Evolutionary conservation across 2,329 filamentous ascomycete species (phyloP), one percentile per base, ranked within the genome.

Genomic region (Neoascochyta sp.): DNA sequence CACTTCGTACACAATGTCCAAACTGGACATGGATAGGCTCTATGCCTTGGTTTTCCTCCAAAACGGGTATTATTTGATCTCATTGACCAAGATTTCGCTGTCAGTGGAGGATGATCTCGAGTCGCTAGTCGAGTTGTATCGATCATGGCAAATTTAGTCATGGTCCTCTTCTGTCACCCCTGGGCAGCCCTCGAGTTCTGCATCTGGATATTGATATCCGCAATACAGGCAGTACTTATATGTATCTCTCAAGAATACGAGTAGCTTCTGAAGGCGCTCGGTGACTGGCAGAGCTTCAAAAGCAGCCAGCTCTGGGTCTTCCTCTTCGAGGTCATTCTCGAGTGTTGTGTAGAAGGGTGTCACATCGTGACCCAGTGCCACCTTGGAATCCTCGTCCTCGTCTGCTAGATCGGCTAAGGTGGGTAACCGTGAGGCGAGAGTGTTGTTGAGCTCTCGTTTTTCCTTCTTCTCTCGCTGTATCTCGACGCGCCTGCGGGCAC

Each of bases 181-280:
- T 0, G 92, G 90, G 69, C 92, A 98, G 0, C 86, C 89, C 9
- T 92, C 86, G 82, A 95, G 81, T 19, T 68, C 64, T 19, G 67
- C 68, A 52, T 87, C 80, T 0, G 80, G 75, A 59, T 95, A 98
- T 29, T 70, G 70, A 62, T 75, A 83, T 61, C 95, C 96, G 65
- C 92, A 98, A 85, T 89, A 98, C 59, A 95, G 95, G 66, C 92
- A 98, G 59, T 98, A 98, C 24, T 72, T 65, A 53, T 87, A 78
- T 53, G 75, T 75, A 27, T 78, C 69, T 20, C 92, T 75, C 31
- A 98, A 62, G 62, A 85, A 80, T 11, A 66, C 60, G 7, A 95
- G 73, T 9, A 93, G 62, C 46, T 70, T 77, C 7, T 69, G 65
- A 40, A 96, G 64, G 44, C 78, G 76, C 49, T 93, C 83, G 2